Evolutionary conservation across 2,329 filamentous ascomycete genomes (phyloP), one percentile per base, ranked within the genome.

Genomic region (Alternaria dauci): DNA sequence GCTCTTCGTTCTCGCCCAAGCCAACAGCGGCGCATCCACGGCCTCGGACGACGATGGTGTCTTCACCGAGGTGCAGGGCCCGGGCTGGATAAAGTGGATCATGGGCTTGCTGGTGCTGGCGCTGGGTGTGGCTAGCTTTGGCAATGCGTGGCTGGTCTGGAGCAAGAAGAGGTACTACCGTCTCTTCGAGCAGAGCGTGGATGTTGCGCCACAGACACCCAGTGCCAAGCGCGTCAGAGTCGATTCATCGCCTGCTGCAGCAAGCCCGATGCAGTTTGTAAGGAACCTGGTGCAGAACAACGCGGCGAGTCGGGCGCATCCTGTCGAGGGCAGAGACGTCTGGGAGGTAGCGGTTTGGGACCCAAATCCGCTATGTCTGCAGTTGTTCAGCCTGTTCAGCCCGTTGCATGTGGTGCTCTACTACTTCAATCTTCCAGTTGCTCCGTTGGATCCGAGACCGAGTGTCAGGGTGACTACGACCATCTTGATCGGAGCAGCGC

Each of bases 291-390:
- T 88, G 14, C 68, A 86, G 26, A 88, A 89, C 36, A 89, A 88
- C 23, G 92, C 93, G n/a, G 88, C 94, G 66, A 89, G 91, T 26
- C 88, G 93, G 74, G 91, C 93, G 28, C 91, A 97, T 78, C 92
- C 94, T 0, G 90, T 95, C 74, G 88, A 89, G 58, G 86, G 87
- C 26, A 87, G 90, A 11, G 94, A 99, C 78, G 95, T 99, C 9
- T 99, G 95, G 95, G 94, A 99, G 79, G 81, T 99, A 51, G 87
- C 90, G 2, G 86, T 98, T 7, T 99, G 95, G 95, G 94, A 98
- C 76, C 95, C 96, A 34, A 86, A 94, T 47, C 93, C 94, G 2
- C 85, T 96, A 36, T 93, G 89, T 46, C 81, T 98, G 54, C 88
- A 89, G 38, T 82, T 98, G 3, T 93, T 97, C 74, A 95, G 92